These are phyloP conservation scores for Dictyostelium capitatum DNA, from an alignment of 78 protist species.

Conservation along the genomic window DNA sequence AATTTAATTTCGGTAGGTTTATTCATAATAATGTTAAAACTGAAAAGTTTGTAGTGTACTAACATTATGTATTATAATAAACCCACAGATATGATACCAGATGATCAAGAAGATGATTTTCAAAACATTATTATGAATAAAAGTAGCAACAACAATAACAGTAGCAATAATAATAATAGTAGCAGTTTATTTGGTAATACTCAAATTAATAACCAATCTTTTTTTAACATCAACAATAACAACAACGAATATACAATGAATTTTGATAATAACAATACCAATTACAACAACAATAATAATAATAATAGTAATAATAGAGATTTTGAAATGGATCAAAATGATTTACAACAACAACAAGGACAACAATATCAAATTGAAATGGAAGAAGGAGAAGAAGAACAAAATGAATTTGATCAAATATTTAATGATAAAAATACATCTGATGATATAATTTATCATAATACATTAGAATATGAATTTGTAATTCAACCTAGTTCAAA, in stretches of 20 bases:
- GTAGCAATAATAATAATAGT: background rate
- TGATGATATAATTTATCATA: slow-evolving; percentile 33
- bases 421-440: slow-evolving; percentile 32
- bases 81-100: no score
- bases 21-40: no score
- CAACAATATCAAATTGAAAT: background rate
- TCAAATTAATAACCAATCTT: background rate
- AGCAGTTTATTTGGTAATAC: background rate
- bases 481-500: background rate
- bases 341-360: slow-evolving; percentile 1
- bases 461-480: slow-evolving; percentile 25
- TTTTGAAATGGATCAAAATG: background rate
- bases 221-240: background rate
- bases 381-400: background rate
- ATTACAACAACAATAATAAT: background rate
- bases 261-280: background rate
- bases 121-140: no score
- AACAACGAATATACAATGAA: background rate
- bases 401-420: background rate
- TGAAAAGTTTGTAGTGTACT: no score
- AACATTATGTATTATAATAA: no score
- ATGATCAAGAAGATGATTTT: no score
- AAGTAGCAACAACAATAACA: background rate
- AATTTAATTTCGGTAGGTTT: no score
- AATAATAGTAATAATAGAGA: background rate